Evolutionary conservation across 2,329 filamentous ascomycete genomes (phyloP).

Genomic region (Atkinsonella texensis): DNA sequence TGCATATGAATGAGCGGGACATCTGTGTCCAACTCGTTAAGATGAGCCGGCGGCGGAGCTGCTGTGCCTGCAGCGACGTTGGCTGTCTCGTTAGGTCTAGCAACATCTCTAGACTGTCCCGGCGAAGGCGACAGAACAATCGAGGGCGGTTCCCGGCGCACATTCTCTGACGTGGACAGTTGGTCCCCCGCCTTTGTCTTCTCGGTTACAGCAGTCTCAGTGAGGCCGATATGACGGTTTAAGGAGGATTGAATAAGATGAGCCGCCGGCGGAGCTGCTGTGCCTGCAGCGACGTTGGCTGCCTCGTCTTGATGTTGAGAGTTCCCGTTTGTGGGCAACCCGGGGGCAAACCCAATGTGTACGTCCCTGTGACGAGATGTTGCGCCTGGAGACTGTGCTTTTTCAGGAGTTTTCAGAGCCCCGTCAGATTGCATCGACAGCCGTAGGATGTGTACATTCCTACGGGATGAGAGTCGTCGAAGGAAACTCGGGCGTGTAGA

Average conservation of each 20-base stretch:
- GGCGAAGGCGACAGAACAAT: slow-evolving; percentile 1
- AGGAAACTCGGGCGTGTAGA: slow-evolving; percentile 33
- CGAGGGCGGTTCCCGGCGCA: neutral
- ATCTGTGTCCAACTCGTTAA: slow-evolving; percentile 4
- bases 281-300: neutral
- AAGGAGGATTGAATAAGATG: neutral
- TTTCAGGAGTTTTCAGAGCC: slow-evolving; percentile 6
- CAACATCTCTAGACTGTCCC: neutral
- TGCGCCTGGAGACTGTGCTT: slow-evolving; percentile 10
- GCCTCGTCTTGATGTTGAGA: neutral
- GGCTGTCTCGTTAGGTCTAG: neutral
- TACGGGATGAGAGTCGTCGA: slow-evolving; percentile 34
- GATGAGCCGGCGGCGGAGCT: slow-evolving; percentile 11
- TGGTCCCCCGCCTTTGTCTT: neutral
- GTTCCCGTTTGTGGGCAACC: neutral
- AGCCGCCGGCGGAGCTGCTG: slow-evolving; percentile 10
- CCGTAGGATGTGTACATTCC: slow-evolving; percentile 10
- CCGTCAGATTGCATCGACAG: neutral
- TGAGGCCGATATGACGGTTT: slow-evolving; percentile 46
- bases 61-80: neutral
- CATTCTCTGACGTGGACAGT: neutral
- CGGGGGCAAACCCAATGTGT: slow-evolving; percentile 21
- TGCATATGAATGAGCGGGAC: slow-evolving; percentile 5
- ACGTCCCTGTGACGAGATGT: slow-evolving; percentile 15
- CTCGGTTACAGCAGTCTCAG: slow-evolving; percentile 13